Percentiles rank a stretch among this genome's conserved stretches.
Conservation (phyloP, 2,329 filamentous ascomycete genomes). For the Nigrospora oryzae region DNA sequence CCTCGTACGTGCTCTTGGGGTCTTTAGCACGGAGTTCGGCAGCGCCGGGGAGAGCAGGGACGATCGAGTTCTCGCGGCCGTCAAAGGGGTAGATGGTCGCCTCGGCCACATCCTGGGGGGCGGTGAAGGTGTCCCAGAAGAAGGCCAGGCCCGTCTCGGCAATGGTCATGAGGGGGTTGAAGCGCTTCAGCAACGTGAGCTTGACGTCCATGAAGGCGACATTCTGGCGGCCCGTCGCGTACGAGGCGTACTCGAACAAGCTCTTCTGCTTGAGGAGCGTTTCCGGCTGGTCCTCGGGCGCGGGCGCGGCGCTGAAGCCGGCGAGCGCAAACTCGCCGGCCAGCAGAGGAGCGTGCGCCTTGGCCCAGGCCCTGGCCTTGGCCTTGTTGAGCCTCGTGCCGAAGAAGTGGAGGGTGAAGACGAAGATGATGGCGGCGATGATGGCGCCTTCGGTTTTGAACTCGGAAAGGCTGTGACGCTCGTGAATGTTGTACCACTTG, state of each 20-base stretch:
- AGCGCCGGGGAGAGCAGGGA: slow-evolving; percentile 55
- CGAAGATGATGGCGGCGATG: slow-evolving; percentile 62
- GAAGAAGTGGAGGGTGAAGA: slow-evolving; percentile 73
- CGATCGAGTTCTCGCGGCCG: slow-evolving; percentile 74
- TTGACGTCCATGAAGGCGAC: slow-evolving; percentile 84
- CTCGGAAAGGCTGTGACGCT: slow-evolving; percentile 75
- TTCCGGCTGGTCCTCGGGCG: slow-evolving; percentile 39
- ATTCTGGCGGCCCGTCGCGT: slow-evolving; percentile 88
- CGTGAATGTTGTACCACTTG: slow-evolving; percentile 95
- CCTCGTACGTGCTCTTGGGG: slow-evolving; percentile 66
- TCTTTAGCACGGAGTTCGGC: slow-evolving; percentile 47
- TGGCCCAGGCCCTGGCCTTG: slow-evolving; percentile 75
- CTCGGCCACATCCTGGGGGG: slow-evolving; percentile 66
- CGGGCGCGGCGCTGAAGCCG: slow-evolving; percentile 60
- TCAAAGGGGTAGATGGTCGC: slow-evolving; percentile 83
- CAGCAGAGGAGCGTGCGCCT: slow-evolving; percentile 63
- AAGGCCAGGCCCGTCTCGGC: slow-evolving; percentile 64
- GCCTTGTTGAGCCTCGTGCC: slow-evolving; percentile 72
- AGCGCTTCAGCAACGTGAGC: slow-evolving; percentile 73
- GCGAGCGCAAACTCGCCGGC: slow-evolving; percentile 79
- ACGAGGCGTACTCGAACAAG: slow-evolving; percentile 76
- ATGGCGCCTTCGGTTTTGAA: slow-evolving; percentile 85
- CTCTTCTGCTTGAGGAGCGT: slow-evolving; percentile 76
- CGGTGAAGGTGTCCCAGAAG: slow-evolving; percentile 68
- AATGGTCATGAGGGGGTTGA: slow-evolving; percentile 61